Evolutionary conservation across 169 alveolate species (phyloP).

Genomic region (Eimeria tenella): DNA sequence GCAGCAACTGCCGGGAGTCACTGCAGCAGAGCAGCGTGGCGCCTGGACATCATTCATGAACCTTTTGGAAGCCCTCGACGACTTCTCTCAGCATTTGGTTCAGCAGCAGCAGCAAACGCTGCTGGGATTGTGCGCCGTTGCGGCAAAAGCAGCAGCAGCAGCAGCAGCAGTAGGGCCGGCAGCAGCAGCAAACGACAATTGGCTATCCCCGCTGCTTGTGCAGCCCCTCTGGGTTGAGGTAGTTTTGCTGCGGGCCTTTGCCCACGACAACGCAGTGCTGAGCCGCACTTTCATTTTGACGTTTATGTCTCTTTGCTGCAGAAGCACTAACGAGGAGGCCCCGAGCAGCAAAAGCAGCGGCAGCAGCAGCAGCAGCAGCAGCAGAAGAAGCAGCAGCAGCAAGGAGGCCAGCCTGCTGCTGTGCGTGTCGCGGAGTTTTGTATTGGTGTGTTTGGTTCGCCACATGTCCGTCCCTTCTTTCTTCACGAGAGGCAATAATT

Average conservation of each 20-base stretch:
- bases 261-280: constrained; percentile 61
- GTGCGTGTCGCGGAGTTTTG: constrained; percentile 31
- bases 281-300: constrained; percentile 25
- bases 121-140: constrained; percentile 41
- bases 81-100: constrained; percentile 55
- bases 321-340: background rate
- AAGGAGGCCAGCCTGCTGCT: constrained; percentile 30
- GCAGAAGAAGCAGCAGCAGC: background rate
- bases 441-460: constrained; percentile 10
- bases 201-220: background rate
- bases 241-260: constrained; percentile 11
- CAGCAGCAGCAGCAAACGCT: constrained; percentile 62
- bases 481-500: constrained; percentile 44
- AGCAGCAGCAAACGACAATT: background rate
- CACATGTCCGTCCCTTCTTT: background rate
- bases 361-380: background rate
- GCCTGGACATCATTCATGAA: constrained; percentile 47
- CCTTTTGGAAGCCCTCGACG: constrained; percentile 64
- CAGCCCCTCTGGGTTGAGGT: constrained; percentile 64
- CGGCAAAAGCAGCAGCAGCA: background rate
- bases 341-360: background rate
- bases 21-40: constrained; percentile 16
- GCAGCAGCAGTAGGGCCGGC: background rate
- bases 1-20: background rate
- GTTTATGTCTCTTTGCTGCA: constrained; percentile 2